These are phyloP conservation scores for Exophiala aquamarina DNA, from an alignment of 2,329 filamentous ascomycete species.

Conservation along the genomic window DNA sequence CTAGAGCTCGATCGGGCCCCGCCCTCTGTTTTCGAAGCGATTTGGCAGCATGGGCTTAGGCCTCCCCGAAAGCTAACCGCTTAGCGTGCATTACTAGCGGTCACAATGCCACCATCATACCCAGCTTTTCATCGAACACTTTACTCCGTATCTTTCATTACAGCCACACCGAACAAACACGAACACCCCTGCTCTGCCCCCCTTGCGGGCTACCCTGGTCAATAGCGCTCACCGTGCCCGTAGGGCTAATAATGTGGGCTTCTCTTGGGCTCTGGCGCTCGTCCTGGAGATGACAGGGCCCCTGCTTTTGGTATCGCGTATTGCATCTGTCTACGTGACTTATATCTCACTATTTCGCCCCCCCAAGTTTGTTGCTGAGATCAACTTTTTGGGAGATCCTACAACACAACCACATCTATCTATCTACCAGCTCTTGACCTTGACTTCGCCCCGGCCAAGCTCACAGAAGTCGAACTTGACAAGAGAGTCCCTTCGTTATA, in stretches of 20 bases:
- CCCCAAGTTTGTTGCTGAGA: constrained; percentile 15
- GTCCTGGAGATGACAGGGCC: constrained; percentile 12
- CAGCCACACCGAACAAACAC: constrained; percentile 11
- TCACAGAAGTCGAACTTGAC: background rate
- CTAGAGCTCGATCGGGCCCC: too few relatives aligned
- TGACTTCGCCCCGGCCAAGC: background rate
- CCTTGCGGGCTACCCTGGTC: constrained; percentile 2
- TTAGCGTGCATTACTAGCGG: constrained; percentile 17
- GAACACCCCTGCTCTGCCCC: constrained; percentile 3
- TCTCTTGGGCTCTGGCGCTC: background rate
- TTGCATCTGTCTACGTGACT: constrained; percentile 9
- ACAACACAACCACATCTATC: background rate
- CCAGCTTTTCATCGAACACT: constrained; percentile 10
- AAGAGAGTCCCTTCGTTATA: background rate
- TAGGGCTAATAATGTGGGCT: constrained; percentile 16
- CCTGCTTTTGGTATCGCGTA: constrained; percentile 19
- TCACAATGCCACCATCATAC: too few relatives aligned
- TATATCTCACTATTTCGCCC: constrained; percentile 28
- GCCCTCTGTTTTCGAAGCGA: too few relatives aligned
- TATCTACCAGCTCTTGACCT: background rate
- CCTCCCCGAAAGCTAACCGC: constrained; percentile 17
- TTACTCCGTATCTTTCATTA: constrained; percentile 5
- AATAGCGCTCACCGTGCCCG: constrained; percentile 6
- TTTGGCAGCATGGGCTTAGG: constrained; percentile 9
- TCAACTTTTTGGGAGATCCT: constrained; percentile 12